Conservation (phyloP, 768 basidiomycete species). For the Vararia minispora region DNA sequence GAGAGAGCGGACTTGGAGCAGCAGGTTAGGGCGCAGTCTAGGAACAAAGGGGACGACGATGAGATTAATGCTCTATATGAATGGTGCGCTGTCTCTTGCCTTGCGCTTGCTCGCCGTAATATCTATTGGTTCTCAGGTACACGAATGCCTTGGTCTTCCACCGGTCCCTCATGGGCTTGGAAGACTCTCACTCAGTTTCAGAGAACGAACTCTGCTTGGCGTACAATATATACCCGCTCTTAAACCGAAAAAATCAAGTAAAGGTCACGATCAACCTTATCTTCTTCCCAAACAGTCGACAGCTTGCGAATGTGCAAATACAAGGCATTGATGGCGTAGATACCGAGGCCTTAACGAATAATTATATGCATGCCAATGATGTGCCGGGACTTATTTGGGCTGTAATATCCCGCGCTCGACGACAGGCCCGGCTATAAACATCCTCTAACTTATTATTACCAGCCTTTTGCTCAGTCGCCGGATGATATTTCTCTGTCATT, state of each 20-base stretch:
- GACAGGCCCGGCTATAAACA: too few relatives aligned
- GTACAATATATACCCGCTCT: slow-evolving; percentile 36
- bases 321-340: slow-evolving; percentile 40
- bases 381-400: slow-evolving; percentile 53
- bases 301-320: slow-evolving; percentile 49
- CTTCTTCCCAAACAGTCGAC: slow-evolving; percentile 60
- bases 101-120: not conserved
- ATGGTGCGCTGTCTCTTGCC: slow-evolving; percentile 35
- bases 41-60: slow-evolving; percentile 46
- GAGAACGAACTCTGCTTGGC: slow-evolving; percentile 71
- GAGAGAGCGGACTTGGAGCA: slow-evolving; percentile 64
- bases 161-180: slow-evolving; percentile 46
- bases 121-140: slow-evolving; percentile 37
- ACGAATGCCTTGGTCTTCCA: slow-evolving; percentile 58
- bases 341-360: slow-evolving; percentile 46
- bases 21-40: slow-evolving; percentile 44
- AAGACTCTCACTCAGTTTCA: slow-evolving; percentile 45
- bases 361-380: slow-evolving; percentile 53
- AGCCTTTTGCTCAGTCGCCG: too few relatives aligned
- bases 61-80: slow-evolving; percentile 56
- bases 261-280: slow-evolving; percentile 45
- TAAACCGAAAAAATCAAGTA: slow-evolving; percentile 19
- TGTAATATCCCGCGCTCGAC: slow-evolving; percentile 38
- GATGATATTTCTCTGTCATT: too few relatives aligned
- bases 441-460: too few relatives aligned